Evolutionary conservation across 2,329 filamentous ascomycete genomes (phyloP), one percentile per base, ranked within the genome.

Genomic region (Ophiosphaerella herpotricha): DNA sequence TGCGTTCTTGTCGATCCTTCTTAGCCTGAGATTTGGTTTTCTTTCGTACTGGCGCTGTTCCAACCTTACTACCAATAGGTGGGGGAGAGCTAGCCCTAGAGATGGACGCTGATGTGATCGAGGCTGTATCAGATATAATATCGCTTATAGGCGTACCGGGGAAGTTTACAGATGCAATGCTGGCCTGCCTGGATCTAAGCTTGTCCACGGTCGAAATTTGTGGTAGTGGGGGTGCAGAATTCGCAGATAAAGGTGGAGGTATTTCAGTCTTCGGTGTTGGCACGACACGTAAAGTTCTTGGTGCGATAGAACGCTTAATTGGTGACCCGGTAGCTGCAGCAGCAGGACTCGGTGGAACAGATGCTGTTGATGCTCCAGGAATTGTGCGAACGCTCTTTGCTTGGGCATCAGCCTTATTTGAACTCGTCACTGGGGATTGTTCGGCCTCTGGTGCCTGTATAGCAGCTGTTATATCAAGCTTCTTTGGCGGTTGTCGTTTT

Each of bases 11-110:
- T 55, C 86, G 84, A 63, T 89, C 84, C 72, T 92, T 93, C 67
- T 88, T 88, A 67, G 88, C 83, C 68, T 90, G 87, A 63, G 86
- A 91, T 76, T 91, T 92, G 7, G 89, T 91, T 39, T 87, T 89
- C 18, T 78, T 77, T 52, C 88, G 81, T 3, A 89, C 78, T 12
- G 87, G 85, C 4, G 88, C 87, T 39, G 85, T 84, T 4, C 89
- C 88, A 40, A 91, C 77, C 60, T 81, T 87, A 3, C 78, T 76
- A 26, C 82, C 82, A 7, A 86, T 43, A 5, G 66, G 87, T 23
- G 78, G 77, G 3, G 89, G 89, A 4, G 89, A 91, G 64, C 80
- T 89, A 13, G 88, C 84, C 37, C 89, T 83, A 12, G 89, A 90
- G 31, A 88, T 74, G 2, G 88, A 89, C 2, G 85, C 81, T 13